phyloP scores from a whole-genome alignment of 106 monocot genomes.

The Platanthera guangdongensis region DNA sequence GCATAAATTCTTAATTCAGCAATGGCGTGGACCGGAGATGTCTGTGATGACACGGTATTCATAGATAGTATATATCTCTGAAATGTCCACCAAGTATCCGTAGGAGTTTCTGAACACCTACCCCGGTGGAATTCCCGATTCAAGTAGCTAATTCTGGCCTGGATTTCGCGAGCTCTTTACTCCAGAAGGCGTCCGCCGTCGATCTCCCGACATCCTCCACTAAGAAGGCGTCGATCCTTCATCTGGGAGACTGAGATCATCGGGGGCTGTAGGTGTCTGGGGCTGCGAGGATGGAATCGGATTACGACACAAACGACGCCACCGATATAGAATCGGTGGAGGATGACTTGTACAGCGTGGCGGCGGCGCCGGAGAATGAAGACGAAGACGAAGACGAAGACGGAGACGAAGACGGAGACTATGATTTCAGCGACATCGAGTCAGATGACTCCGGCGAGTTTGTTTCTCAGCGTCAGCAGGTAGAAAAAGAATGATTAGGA shows the following conservation, averaged over 20 bases:
- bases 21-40: no score
- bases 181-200: no score
- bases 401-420: constrained; percentile 22
- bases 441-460: constrained; percentile 39
- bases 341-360: constrained; percentile 56
- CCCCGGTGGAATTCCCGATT: neutral
- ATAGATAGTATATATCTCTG: no score
- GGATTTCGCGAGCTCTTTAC: neutral
- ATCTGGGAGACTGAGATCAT: neutral
- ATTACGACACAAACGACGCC: constrained; percentile 58
- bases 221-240: neutral
- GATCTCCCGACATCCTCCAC: neutral
- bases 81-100: neutral
- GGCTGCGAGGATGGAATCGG: constrained; percentile 37
- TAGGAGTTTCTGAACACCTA: neutral
- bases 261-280: neutral
- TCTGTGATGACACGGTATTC: no score
- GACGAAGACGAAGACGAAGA: constrained; percentile 8
- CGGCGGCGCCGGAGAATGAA: constrained; percentile 16
- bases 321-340: constrained; percentile 38
- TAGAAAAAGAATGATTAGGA: constrained; percentile 7
- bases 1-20: no score
- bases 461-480: constrained; percentile 43
- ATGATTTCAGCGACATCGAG: constrained; percentile 42
- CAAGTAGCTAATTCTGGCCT: neutral